These are phyloP conservation scores for Hypoxylon sp. DNA, from an alignment of 2,329 filamentous ascomycete species.

Conservation along the genomic window DNA sequence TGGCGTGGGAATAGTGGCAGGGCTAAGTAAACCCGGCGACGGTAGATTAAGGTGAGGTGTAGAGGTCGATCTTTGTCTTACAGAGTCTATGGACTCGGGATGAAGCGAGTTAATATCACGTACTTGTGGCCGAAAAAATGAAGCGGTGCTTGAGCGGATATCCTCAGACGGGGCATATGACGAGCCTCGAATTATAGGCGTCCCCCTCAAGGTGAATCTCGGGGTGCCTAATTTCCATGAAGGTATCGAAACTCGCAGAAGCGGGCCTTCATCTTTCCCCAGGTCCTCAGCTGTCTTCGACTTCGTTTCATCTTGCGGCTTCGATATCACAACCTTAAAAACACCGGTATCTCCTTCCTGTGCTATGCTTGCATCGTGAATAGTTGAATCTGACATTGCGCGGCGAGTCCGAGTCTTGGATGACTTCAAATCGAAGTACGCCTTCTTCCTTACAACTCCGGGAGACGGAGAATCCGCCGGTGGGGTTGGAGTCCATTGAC, in stretches of 20 bases:
- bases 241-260: slow-evolving; percentile 82
- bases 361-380: slow-evolving; percentile 71
- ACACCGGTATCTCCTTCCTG: slow-evolving; percentile 73
- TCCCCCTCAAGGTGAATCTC: slow-evolving; percentile 81
- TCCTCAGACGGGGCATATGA: slow-evolving; percentile 83
- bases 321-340: slow-evolving; percentile 85
- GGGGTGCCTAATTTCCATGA: slow-evolving; percentile 87
- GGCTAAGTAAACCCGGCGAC: slow-evolving; percentile 47
- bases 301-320: slow-evolving; percentile 70
- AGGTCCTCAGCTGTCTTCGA: slow-evolving; percentile 74
- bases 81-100: slow-evolving; percentile 51
- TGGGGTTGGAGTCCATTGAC: slow-evolving; percentile 61
- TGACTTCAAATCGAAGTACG: slow-evolving; percentile 50
- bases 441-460: slow-evolving; percentile 52
- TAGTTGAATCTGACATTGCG: slow-evolving; percentile 81
- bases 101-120: slow-evolving; percentile 52
- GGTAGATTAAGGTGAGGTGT: slow-evolving; percentile 55
- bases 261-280: slow-evolving; percentile 60
- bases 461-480: slow-evolving; percentile 48
- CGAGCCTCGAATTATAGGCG: slow-evolving; percentile 83
- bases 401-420: slow-evolving; percentile 64
- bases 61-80: slow-evolving; percentile 56
- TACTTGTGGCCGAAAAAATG: slow-evolving; percentile 58
- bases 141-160: slow-evolving; percentile 72
- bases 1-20: slow-evolving; percentile 54